A percentile compares a stretch with the other conserved stretches of the same genome.
Evolutionary conservation across 2,329 filamentous ascomycete species (phyloP).

Genomic region (Balansia obtecta): DNA sequence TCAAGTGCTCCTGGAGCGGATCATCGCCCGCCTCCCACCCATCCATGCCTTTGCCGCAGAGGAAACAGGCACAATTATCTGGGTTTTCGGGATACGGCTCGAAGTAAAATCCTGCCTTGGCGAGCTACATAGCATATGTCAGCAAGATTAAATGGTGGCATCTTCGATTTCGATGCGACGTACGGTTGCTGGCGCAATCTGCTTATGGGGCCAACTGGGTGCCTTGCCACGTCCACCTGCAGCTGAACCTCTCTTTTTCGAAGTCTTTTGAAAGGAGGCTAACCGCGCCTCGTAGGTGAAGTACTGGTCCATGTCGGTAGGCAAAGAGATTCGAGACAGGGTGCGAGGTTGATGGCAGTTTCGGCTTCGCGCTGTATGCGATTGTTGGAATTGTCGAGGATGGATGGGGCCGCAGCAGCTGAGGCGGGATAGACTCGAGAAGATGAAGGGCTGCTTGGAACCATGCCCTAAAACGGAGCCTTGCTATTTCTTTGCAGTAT

Average conservation of each 20-base stretch:
- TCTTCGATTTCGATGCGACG: conserved; percentile 1
- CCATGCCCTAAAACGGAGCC: not conserved
- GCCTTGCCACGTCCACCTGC: conserved; percentile 41
- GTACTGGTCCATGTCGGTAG: conserved; percentile 24
- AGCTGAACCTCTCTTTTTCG: conserved; percentile 59
- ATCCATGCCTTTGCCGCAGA: conserved; percentile 72
- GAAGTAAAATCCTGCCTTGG: conserved; percentile 85
- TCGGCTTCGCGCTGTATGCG: not conserved
- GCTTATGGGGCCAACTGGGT: conserved; percentile 63
- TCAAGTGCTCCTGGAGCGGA: conserved; percentile 73
- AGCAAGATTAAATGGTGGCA: conserved; percentile 6
- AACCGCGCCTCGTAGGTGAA: conserved; percentile 64
- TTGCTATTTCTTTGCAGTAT: not conserved
- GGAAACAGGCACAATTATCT: conserved; percentile 85
- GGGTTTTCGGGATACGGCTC: conserved; percentile 60
- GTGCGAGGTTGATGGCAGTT: no score
- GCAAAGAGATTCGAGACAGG: not conserved
- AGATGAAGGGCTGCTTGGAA: not conserved
- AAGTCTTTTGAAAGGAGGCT: conserved; percentile 59
- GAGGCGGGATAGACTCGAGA: not conserved
- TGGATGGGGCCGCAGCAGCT: not conserved
- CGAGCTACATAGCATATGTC: conserved; percentile 48
- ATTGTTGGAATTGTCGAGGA: not conserved
- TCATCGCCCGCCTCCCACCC: conserved; percentile 87
- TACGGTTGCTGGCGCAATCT: conserved; percentile 21